Evolutionary conservation across 83 land plant species (phyloP).

Genomic region (Picea mariana): DNA sequence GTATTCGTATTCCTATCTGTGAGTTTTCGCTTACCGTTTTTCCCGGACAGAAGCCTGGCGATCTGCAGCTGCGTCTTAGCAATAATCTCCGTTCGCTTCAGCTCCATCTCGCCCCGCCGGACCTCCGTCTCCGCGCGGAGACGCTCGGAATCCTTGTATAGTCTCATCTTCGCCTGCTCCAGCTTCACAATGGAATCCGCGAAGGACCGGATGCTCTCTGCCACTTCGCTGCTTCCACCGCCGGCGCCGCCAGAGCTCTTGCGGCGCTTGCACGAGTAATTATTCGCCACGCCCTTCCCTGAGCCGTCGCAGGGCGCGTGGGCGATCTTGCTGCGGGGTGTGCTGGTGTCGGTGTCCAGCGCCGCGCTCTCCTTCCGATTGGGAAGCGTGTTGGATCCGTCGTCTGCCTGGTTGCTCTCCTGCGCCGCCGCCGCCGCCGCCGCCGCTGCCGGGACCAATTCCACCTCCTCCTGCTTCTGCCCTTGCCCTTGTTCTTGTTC

Average conservation of each 20-base stretch:
- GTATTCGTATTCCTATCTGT: constrained; percentile 11
- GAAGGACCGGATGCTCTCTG: constrained; percentile 37
- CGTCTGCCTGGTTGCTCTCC: constrained; percentile 3
- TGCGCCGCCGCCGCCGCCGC: not conserved
- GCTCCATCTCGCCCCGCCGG: constrained; percentile 40
- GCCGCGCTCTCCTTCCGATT: constrained; percentile 13
- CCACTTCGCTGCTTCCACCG: constrained; percentile 12
- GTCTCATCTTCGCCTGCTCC: constrained; percentile 49
- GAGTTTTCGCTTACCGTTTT: constrained; percentile 16
- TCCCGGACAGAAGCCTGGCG: constrained; percentile 16
- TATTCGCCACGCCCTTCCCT: constrained; percentile 1
- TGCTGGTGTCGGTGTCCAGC: constrained; percentile 10
- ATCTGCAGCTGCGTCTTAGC: constrained; percentile 30
- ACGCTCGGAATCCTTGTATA: constrained; percentile 48
- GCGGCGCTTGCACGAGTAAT: constrained; percentile 4
- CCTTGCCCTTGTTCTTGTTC: not conserved
- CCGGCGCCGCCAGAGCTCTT: not conserved
- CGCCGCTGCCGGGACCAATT: not conserved
- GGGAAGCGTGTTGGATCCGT: constrained; percentile 4
- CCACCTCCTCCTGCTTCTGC: not conserved
- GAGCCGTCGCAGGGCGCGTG: not conserved
- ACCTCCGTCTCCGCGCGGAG: constrained; percentile 46
- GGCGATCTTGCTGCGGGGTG: constrained; percentile 15
- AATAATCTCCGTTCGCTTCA: constrained; percentile 34
- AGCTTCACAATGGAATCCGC: constrained; percentile 43